Base-by-base conservation (phyloP, 116 monocot genomes). In the Trichopus zeylanicus region DNA sequence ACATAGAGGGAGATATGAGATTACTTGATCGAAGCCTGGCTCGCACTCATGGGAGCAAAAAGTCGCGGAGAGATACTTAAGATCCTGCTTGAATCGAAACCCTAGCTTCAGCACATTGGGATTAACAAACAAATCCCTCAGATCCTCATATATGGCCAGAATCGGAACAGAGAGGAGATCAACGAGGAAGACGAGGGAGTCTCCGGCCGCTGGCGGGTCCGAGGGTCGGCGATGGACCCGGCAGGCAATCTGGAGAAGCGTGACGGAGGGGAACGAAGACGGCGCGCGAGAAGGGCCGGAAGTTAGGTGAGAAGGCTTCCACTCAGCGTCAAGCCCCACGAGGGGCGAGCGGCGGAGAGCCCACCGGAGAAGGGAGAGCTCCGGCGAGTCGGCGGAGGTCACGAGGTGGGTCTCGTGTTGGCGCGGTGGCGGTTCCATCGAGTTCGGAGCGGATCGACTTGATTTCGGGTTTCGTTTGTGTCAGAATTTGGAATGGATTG, bases 181-280 rank as follows among this genome's bases (percentile, higher is more conserved):
- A 35, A 98, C 80, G 32, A 98, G 48, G 66, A 98, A 98, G 31
- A 98, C 85, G 46, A 64, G 59, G 1, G 62, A 61, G 20, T 18
- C 55, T 8, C 25, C 62, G 5, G 33, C 57, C 21, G 29, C 19
- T 3, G 19, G 63, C 38, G 26, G 46, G 38, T 57, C 58, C 13
- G 64, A 21, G 16, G 12, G 22, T 42, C 5, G 48, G 6, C 57
- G 39, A 13, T 13, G 6, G 23, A 64, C 5, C 48, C 75, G 77
- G 67, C 91, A 98, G 16, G 98, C 98, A 55, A 98, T 83, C 67
- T 98, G 98, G 56, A 98, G 91, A n/a, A 98, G 79, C 0, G 88
- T 71, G 27, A 87, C 84, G 29, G 76, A 60, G 24, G 95, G 89
- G 55, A 93, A 89, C 4, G 73, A 51, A 1, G 69, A 52, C 2